These are phyloP conservation scores for Fusarium verticillioides DNA, from an alignment of 2,329 filamentous ascomycete species.

Conservation along the genomic window DNA sequence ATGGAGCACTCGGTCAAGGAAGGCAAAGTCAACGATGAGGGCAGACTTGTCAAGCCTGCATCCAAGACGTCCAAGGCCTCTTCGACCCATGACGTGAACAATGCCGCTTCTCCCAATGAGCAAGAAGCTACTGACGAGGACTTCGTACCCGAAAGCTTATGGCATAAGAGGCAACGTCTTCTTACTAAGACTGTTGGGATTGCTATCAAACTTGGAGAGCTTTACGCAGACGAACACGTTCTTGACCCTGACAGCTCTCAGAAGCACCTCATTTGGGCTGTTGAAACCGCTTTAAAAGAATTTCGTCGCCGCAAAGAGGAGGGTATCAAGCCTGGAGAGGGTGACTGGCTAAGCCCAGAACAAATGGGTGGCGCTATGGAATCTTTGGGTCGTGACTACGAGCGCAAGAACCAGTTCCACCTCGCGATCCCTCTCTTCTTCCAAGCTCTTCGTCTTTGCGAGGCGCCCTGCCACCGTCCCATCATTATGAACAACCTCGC, in stretches of 20 bases:
- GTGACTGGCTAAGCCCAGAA: constrained; percentile 75
- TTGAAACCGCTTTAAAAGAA: constrained; percentile 83
- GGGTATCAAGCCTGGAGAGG: constrained; percentile 76
- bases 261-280: constrained; percentile 78
- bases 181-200: constrained; percentile 80
- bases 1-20: constrained; percentile 63
- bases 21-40: constrained; percentile 57
- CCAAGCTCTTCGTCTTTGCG: constrained; percentile 79
- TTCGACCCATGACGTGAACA: constrained; percentile 3
- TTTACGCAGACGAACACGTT: constrained; percentile 83
- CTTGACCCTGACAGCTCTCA: constrained; percentile 79
- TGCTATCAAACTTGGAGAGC: constrained; percentile 83
- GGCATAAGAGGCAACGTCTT: constrained; percentile 71
- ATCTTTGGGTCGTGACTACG: constrained; percentile 80
- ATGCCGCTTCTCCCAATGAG: constrained; percentile 15
- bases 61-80: constrained; percentile 16
- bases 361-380: constrained; percentile 81
- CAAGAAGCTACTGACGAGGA: constrained; percentile 43
- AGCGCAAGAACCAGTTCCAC: constrained; percentile 77
- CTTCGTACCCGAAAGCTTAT: constrained; percentile 58
- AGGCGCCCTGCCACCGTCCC: constrained; percentile 77
- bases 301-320: constrained; percentile 73
- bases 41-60: constrained; percentile 45
- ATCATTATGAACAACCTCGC: constrained; percentile 89
- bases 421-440: constrained; percentile 88